A percentile compares a stretch with the other conserved stretches of the same genome.
These are phyloP conservation scores for Dactylellina cionopaga DNA, from an alignment of 2,329 filamentous ascomycete species.

Conservation along the genomic window DNA sequence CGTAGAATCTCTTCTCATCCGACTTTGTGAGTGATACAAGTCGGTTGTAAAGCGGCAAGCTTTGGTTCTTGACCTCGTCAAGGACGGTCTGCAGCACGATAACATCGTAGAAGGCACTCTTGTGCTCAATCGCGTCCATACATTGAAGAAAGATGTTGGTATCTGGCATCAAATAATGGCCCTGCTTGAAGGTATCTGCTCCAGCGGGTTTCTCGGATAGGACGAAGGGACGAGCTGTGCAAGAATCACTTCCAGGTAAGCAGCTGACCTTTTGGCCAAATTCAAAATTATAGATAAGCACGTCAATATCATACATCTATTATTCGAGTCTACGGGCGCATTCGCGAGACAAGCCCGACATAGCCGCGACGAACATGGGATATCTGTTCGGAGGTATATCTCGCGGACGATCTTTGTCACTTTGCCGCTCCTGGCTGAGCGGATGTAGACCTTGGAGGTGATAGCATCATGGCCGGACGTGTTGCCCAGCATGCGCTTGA, in stretches of 20 bases:
- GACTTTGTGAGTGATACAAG: conserved; percentile 90
- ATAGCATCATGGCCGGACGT: conserved; percentile 75
- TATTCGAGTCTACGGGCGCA: conserved; percentile 81
- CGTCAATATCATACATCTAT: conserved; percentile 69
- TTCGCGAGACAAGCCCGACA: conserved; percentile 78
- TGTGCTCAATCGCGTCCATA: conserved; percentile 96
- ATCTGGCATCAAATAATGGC: conserved; percentile 94
- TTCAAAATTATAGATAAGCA: background rate
- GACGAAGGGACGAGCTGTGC: conserved; percentile 78
- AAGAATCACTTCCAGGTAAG: conserved; percentile 13
- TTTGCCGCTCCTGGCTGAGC: conserved; percentile 93
- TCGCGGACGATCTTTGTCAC: conserved; percentile 99
- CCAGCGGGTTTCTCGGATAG: conserved; percentile 88
- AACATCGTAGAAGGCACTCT: conserved; percentile 93
- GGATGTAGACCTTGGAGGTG: conserved; percentile 93
- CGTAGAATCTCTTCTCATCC: conserved; percentile 95
- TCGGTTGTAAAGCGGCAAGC: conserved; percentile 92
- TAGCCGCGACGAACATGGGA: conserved; percentile 92
- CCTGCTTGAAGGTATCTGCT: conserved; percentile 81
- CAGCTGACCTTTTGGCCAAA: background rate
- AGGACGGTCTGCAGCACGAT: conserved; percentile 94
- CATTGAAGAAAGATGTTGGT: conserved; percentile 94
- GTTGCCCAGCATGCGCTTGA: conserved; percentile 69
- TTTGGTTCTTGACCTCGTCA: conserved; percentile 93
- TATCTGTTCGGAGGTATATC: conserved; percentile 93